These are phyloP conservation scores for Pythium monospermum DNA, from an alignment of 352 stramenopile species.

Conservation along the genomic window DNA sequence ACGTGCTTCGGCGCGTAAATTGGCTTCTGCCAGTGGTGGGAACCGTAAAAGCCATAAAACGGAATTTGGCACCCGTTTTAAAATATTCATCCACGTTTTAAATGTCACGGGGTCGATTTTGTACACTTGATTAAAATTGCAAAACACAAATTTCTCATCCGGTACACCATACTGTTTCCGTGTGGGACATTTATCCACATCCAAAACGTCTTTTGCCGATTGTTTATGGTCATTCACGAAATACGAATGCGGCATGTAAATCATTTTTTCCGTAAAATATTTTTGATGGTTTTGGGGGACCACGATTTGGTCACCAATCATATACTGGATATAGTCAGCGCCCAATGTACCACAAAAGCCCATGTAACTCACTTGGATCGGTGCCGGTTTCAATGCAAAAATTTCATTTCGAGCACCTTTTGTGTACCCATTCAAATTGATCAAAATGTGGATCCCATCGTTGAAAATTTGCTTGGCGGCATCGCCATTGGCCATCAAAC, in stretches of 20 bases:
- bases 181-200: constrained; percentile 68
- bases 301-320: constrained; percentile 83
- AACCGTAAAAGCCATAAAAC: constrained; percentile 91
- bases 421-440: constrained; percentile 95
- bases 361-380: constrained; percentile 89
- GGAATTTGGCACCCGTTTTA: constrained; percentile 88
- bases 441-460: constrained; percentile 87
- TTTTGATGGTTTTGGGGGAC: constrained; percentile 56
- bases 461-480: constrained; percentile 73
- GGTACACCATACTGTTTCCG: constrained; percentile 86
- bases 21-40: constrained; percentile 71
- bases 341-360: constrained; percentile 89
- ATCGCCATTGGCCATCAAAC: constrained; percentile 50
- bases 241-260: constrained; percentile 91
- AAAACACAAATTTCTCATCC: constrained; percentile 93
- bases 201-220: constrained; percentile 73
- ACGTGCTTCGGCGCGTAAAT: constrained; percentile 78
- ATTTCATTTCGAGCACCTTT: constrained; percentile 90
- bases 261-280: constrained; percentile 87
- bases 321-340: constrained; percentile 92
- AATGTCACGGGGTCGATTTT: constrained; percentile 94
- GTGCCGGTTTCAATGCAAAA: constrained; percentile 87
- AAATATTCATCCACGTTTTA: constrained; percentile 89
- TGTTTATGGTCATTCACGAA: constrained; percentile 93
- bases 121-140: constrained; percentile 94